phyloP scores from a whole-genome alignment of 2,329 filamentous ascomycete genomes.

The Arachnopeziza araneosa region DNA sequence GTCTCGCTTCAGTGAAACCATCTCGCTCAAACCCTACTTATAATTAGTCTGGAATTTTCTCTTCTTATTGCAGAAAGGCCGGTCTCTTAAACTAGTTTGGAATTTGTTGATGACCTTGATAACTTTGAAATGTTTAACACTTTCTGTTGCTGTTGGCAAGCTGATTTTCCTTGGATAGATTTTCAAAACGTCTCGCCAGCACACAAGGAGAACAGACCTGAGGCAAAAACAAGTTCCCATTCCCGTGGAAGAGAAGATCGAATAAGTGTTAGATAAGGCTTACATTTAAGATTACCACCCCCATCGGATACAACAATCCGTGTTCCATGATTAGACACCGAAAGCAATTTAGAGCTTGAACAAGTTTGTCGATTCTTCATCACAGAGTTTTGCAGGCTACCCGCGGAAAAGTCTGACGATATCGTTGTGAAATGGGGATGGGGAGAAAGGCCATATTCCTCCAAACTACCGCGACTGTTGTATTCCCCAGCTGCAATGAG shows the following conservation, averaged over 20 bases:
- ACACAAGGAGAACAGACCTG: no score
- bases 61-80: no score
- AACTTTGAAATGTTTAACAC: no score
- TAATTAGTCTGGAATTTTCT: no score
- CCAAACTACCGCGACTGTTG: conserved; percentile 67
- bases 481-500: conserved; percentile 84
- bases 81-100: no score
- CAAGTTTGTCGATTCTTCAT: conserved; percentile 81
- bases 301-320: conserved; percentile 79
- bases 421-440: conserved; percentile 19
- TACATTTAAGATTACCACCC: conserved; percentile 70
- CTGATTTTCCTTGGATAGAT: no score
- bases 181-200: no score
- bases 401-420: conserved; percentile 28
- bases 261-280: no score
- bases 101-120: no score
- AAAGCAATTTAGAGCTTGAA: conserved; percentile 73
- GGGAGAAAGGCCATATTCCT: conserved; percentile 67
- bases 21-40: conserved; percentile 71
- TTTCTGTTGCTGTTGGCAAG: no score
- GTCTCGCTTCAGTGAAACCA: conserved; percentile 56
- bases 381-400: conserved; percentile 40
- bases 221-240: no score
- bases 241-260: no score
- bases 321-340: conserved; percentile 74